Evolutionary conservation across 164 flowering plant genomes (phyloP), one percentile per base, ranked within the genome.

Genomic region (Protea cynaroides): DNA sequence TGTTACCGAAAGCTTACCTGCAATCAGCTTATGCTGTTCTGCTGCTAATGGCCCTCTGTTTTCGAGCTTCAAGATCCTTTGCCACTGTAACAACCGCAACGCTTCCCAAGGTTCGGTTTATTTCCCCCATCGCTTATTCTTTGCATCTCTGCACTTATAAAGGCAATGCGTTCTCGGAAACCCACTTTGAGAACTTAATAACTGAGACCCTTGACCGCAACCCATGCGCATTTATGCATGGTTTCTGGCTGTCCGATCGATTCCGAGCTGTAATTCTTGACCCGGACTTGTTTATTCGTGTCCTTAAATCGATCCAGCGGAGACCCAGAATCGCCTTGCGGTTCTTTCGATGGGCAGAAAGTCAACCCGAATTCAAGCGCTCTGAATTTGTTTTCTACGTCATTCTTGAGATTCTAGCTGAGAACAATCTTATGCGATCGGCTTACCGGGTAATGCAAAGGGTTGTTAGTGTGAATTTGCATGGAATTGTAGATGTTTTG

Each of bases 271-370:
- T 82, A 0, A 55, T 85, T 58, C 2, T 25, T 8, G 80, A 87
- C 61, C 67, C 78, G 14, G 75, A 80, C 1, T 66, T 80, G 75
- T 75, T 88, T 1, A 12, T 74, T 2, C 61, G 75, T 8, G 80
- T 79, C 23, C 66, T 88, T 12, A 58, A 72, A 47, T 78, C 76
- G 22, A 65, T 83, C 37, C 62, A 74, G 12, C 17, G 43, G 0
- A 67, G 63, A 36, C 91, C 95, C 34, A 71, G 64, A 22, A 24
- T 74, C 17, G 89, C 85, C 19, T 46, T 84, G 22, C 71, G 79
- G 37, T 77, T 88, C 61, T 88, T 83, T 51, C 57, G 75, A 2
- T 86, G 88, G 95, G 85, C 76, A 1, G 76, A 71, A 65, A 56
- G 70, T 5, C 89, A 84, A 49, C 76, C 73, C 4, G 85, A 76